A percentile compares a stretch with the other conserved stretches of the same genome.
Conservation (phyloP, 2,329 filamentous ascomycete genomes). For the Neofusicoccum ribis region DNA sequence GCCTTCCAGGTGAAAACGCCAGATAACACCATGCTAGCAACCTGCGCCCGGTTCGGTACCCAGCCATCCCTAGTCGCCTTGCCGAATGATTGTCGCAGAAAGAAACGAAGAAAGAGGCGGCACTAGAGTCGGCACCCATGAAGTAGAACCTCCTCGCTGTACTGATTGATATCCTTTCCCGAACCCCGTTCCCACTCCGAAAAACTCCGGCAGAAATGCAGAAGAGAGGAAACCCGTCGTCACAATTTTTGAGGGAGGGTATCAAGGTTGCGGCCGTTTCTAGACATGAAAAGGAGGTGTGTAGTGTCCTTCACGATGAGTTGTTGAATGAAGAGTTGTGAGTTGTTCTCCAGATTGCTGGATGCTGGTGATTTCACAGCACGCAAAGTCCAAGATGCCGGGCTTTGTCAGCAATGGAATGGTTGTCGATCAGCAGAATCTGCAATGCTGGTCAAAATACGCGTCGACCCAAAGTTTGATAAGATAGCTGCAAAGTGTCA, state of each 20-base stretch:
- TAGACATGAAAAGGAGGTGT: conserved; percentile 2
- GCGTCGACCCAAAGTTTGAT: no score
- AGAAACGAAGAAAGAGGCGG: neutral
- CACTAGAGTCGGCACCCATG: no score
- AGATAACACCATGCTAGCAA: neutral
- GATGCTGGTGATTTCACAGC: neutral
- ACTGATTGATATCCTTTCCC: neutral
- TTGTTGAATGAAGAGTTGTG: neutral
- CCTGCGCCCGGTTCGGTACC: neutral
- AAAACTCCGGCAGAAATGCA: conserved; percentile 3
- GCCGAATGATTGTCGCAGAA: neutral
- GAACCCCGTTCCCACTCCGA: neutral
- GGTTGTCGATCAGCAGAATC: no score
- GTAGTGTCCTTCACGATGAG: neutral
- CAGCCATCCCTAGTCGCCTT: neutral
- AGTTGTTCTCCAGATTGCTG: neutral
- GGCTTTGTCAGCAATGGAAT: no score
- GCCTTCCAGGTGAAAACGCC: neutral
- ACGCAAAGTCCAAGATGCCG: no score
- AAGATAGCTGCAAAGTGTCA: no score
- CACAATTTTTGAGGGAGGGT: conserved; percentile 3
- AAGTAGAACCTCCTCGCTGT: neutral
- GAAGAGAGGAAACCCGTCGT: neutral
- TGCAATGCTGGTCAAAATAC: no score
- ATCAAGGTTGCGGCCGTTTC: conserved; percentile 8